Evolutionary conservation across 139 green algal genomes (phyloP).

Genomic region (Tetratostichococcus sp.): DNA sequence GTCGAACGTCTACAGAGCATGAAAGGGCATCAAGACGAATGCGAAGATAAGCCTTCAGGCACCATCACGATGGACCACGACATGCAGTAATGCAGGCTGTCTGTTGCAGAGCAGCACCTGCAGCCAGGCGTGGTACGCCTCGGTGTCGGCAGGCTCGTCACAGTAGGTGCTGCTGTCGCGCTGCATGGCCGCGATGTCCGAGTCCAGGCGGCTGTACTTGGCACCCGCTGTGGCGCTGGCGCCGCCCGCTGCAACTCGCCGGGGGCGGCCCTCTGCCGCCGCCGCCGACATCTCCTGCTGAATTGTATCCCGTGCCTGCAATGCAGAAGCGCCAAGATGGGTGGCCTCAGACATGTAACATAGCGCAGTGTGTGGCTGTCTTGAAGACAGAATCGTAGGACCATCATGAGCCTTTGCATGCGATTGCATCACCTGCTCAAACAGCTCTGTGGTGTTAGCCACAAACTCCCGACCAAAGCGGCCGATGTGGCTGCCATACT

Average conservation of each 20-base stretch:
- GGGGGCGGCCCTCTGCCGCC: not conserved
- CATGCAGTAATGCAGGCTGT: too few relatives aligned
- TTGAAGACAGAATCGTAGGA: too few relatives aligned
- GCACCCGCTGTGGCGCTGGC: not conserved
- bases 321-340: too few relatives aligned
- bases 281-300: conserved; percentile 41
- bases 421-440: conserved; percentile 53
- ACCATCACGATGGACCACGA: too few relatives aligned
- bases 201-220: conserved; percentile 69
- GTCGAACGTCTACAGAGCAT: conserved; percentile 44
- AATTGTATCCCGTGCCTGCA: not conserved
- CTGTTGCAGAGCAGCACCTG: too few relatives aligned
- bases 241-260: not conserved
- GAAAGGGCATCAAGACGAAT: too few relatives aligned
- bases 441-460: conserved; percentile 60
- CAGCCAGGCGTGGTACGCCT: conserved; percentile 46
- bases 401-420: too few relatives aligned
- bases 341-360: too few relatives aligned
- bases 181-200: conserved; percentile 79
- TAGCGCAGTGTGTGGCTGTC: too few relatives aligned
- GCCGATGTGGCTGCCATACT: conserved; percentile 16
- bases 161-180: conserved; percentile 89
- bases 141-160: conserved; percentile 85
- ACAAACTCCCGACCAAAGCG: conserved; percentile 26
- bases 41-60: too few relatives aligned